Evolutionary conservation across 1,284 basidiomycete genomes (phyloP), one percentile per base, ranked within the genome.

Genomic region (Xanthoconium separans): DNA sequence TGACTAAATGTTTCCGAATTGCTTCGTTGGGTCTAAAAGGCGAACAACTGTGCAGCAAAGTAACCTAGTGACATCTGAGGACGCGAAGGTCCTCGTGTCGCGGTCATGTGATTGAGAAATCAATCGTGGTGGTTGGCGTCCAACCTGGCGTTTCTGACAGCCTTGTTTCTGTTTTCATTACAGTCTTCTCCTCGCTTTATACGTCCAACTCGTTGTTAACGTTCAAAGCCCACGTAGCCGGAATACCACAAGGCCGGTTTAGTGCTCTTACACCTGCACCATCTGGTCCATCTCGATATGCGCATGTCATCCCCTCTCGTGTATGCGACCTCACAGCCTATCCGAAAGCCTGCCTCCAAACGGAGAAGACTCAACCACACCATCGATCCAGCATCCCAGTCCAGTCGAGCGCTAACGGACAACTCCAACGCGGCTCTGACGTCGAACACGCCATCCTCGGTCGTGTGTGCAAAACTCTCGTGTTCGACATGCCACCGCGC

Each of bases 401-500:
- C 58, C 4, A 39, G 40, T 47, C 68, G 65, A 42, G 56, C 62
- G 13, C 50, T 64, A 11, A 50, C 53, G 24, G 60, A 64, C 51
- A 66, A 66, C 37, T 64, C 65, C 33, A 64, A 62, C 30, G 42
- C 53, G 7, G 29, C n/a, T 18, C 29, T 47, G 39, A 45, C 40
- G 6, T 46, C 37, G 33, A 55, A 39, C 4, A 18, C 15, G 16
- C 30, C 42, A 4, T 20, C 53, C 24, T 37, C 41, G 44, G 51
- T 51, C 7, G 10, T 20, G 29, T 53, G 24, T 43, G 11, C 52
- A n/a, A 70, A 63, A 11, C 55, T 59, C 27, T 65, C 64, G 37
- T 67, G 69, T 43, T 70, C 68, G 27, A 61, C 65, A 51, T 67
- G 65, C 57, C 62, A 67, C 56, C 69, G 65, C 11, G 48, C 58